A percentile compares a stretch with the other conserved stretches of the same genome.
Conservation (phyloP, 495 filamentous ascomycete genomes). For the Annulohypoxylon maeteangense region DNA sequence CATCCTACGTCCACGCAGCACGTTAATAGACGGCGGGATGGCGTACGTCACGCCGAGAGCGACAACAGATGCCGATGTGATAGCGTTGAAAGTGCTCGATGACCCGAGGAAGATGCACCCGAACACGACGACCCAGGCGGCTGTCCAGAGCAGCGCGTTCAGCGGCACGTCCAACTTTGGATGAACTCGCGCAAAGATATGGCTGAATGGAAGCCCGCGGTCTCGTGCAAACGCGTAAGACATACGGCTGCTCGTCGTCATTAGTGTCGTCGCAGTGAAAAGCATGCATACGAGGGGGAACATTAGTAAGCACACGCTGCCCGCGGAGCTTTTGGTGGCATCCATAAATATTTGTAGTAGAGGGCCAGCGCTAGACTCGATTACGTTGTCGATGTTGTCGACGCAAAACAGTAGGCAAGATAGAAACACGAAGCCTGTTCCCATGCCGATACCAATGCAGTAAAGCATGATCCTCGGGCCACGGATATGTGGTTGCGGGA, state of each 20-base stretch:
- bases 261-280: constrained; percentile 75
- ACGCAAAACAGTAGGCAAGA: constrained; percentile 69
- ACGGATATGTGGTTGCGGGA: constrained; percentile 72
- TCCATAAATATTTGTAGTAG: constrained; percentile 77
- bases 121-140: constrained; percentile 71
- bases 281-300: constrained; percentile 79
- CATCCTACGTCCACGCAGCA: constrained; percentile 70
- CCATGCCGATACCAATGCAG: constrained; percentile 73
- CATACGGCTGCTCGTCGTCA: constrained; percentile 83
- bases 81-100: constrained; percentile 71
- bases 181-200: constrained; percentile 72
- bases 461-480: constrained; percentile 79
- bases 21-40: constrained; percentile 76
- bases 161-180: constrained; percentile 71
- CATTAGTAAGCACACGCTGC: constrained; percentile 74
- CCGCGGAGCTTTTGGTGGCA: constrained; percentile 71
- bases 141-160: constrained; percentile 75
- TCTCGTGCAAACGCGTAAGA: constrained; percentile 81
- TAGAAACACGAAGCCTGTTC: constrained; percentile 64
- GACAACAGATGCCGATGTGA: constrained; percentile 76
- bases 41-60: constrained; percentile 77
- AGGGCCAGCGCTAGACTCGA: constrained; percentile 69
- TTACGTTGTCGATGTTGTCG: constrained; percentile 63
- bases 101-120: constrained; percentile 82
- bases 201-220: constrained; percentile 74